Conservation (phyloP, 257 asterid genomes). For the Solanum pimpinellifolium region DNA sequence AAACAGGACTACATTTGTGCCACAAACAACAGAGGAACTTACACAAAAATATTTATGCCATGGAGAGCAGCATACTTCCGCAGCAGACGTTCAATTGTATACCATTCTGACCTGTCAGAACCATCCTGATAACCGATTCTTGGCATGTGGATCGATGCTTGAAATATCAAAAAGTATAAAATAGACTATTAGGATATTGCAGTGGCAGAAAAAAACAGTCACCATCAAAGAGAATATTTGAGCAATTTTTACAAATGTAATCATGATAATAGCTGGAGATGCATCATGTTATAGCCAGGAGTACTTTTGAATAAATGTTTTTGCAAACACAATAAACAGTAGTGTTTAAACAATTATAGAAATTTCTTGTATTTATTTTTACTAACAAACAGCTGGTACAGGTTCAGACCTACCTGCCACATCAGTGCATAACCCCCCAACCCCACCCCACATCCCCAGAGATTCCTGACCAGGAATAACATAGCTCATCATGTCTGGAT, state of each 20-base stretch:
- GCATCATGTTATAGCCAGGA: not conserved
- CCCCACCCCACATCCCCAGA: not conserved
- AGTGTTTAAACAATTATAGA: not conserved
- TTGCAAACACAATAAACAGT: not conserved
- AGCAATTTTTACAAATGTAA: not conserved
- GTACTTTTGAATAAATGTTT: not conserved
- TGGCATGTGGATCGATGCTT: conserved; percentile 96
- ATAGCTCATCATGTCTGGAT: not conserved
- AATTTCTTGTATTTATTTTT: not conserved
- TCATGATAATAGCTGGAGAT: not conserved
- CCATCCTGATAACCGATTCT: conserved; percentile 71
- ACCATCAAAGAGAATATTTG: not conserved
- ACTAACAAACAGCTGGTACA: not conserved
- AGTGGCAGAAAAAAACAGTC: not conserved
- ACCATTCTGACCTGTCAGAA: conserved; percentile 86
- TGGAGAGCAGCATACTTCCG: conserved; percentile 67
- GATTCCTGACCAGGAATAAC: not conserved
- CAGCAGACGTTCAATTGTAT: conserved; percentile 78
- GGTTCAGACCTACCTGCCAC: not conserved
- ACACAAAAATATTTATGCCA: conserved; percentile 60
- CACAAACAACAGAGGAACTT: conserved; percentile 21
- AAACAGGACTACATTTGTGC: not conserved
- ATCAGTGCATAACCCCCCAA: not conserved
- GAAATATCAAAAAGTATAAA: not conserved
- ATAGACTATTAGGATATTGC: not conserved